A percentile compares a stretch with the other conserved stretches of the same genome.
Conservation (phyloP, 2,329 filamentous ascomycete genomes). For the Alternaria gaisen region DNA sequence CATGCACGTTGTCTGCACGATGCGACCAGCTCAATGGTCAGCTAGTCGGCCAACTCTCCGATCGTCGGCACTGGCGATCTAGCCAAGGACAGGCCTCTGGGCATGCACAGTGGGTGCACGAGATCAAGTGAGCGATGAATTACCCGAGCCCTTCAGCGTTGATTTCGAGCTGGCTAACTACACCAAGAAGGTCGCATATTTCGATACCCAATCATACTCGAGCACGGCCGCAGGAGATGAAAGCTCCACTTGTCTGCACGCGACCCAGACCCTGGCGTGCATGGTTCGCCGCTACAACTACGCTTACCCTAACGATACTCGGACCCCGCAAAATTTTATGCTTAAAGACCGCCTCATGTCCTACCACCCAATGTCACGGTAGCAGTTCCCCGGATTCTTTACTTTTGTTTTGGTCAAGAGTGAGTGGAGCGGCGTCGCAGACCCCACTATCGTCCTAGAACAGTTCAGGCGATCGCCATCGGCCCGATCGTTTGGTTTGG, state of each 20-base stretch:
- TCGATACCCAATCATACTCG: constrained; percentile 21
- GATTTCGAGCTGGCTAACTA: constrained; percentile 8
- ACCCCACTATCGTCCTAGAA: constrained; percentile 11
- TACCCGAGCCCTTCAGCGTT: constrained; percentile 2
- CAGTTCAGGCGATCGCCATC: constrained; percentile 5
- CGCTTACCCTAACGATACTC: constrained; percentile 18
- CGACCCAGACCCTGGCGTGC: constrained; percentile 27
- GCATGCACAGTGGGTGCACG: constrained; percentile 7
- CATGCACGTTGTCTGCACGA: neutral
- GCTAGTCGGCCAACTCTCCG: constrained; percentile 7
- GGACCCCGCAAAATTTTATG: constrained; percentile 36
- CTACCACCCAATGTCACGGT: constrained; percentile 24
- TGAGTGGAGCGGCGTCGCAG: constrained; percentile 10
- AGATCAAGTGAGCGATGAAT: constrained; percentile 6
- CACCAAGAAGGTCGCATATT: constrained; percentile 24
- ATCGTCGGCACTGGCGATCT: constrained; percentile 7
- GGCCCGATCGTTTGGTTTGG: constrained; percentile 7
- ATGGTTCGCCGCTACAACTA: constrained; percentile 17
- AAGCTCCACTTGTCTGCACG: constrained; percentile 30
- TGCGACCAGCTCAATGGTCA: constrained; percentile 1
- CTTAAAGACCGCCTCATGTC: constrained; percentile 29
- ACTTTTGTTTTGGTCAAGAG: constrained; percentile 9
- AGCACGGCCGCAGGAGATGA: constrained; percentile 11
- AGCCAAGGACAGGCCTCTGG: constrained; percentile 8
- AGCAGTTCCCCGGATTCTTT: constrained; percentile 26